Percentiles rank a stretch among this genome's conserved stretches.
Conservation (phyloP, 1,284 basidiomycete species). For the Omphalotus olearius region DNA sequence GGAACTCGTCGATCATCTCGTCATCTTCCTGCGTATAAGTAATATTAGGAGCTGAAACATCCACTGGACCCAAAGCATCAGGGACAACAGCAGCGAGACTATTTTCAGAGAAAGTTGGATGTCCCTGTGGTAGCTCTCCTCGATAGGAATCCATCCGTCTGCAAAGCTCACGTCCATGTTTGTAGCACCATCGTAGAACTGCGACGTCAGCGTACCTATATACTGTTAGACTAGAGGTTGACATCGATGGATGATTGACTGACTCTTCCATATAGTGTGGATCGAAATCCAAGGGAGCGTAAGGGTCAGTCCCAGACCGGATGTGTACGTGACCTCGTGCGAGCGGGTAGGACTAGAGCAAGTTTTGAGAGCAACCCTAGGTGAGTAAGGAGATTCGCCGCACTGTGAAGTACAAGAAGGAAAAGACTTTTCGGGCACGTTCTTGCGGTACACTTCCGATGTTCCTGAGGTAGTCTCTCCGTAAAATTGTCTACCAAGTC, state of each 20-base stretch:
- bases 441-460: conserved; percentile 14
- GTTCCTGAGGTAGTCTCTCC: neutral
- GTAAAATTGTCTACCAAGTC: too few species aligned
- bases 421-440: conserved; percentile 22
- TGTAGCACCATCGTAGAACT: conserved; percentile 52
- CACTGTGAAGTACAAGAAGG: neutral
- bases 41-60: conserved; percentile 40
- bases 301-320: conserved; percentile 26
- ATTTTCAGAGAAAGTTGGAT: conserved; percentile 44
- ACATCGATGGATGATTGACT: neutral
- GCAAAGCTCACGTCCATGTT: conserved; percentile 49
- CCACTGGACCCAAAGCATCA: conserved; percentile 30
- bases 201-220: conserved; percentile 49
- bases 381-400: neutral
- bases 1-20: conserved; percentile 43
- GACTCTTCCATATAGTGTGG: conserved; percentile 23
- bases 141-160: conserved; percentile 54
- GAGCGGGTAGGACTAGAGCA: conserved; percentile 24
- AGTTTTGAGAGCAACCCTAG: conserved; percentile 25
- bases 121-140: conserved; percentile 41
- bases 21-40: conserved; percentile 58
- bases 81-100: conserved; percentile 36
- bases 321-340: conserved; percentile 35
- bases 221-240: neutral
- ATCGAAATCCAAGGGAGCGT: conserved; percentile 28